Evolutionary conservation across 2,329 filamentous ascomycete genomes (phyloP).

Genomic region (Talaromyces rugulosus): DNA sequence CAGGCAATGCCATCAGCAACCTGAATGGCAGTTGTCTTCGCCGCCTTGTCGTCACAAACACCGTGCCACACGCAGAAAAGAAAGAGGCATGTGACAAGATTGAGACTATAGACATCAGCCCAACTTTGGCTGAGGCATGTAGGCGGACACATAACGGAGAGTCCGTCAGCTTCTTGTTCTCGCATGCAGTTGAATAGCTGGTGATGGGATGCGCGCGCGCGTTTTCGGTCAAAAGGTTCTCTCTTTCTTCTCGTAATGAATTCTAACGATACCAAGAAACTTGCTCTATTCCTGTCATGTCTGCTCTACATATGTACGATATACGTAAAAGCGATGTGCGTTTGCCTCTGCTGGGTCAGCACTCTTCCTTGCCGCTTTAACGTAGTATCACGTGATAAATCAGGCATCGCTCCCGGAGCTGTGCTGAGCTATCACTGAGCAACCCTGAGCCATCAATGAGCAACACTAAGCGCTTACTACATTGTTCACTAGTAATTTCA

Average conservation of each 20-base stretch:
- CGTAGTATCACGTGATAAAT: no score
- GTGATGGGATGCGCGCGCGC: not conserved
- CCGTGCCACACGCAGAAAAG: conserved; percentile 76
- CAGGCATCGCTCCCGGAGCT: no score
- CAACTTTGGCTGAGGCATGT: conserved; percentile 57
- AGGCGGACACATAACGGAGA: conserved; percentile 50
- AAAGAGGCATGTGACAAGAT: conserved; percentile 72
- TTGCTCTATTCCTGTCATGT: not conserved
- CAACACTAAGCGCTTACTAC: no score
- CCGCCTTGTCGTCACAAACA: conserved; percentile 86
- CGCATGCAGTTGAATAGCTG: conserved; percentile 36
- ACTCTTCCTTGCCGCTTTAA: no score
- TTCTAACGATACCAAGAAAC: conserved; percentile 18
- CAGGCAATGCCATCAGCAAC: conserved; percentile 81
- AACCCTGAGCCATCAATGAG: no score
- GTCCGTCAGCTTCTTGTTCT: conserved; percentile 50
- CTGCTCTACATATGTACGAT: not conserved
- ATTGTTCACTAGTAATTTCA: no score
- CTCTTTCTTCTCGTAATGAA: conserved; percentile 14
- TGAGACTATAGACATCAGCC: conserved; percentile 86
- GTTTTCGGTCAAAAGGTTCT: not conserved
- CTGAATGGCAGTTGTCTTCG: conserved; percentile 70
- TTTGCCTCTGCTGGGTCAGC: no score
- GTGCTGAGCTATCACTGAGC: not conserved
- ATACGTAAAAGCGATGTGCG: no score